Evolutionary conservation across 805 yeast genomes (phyloP), one percentile per base, ranked within the genome.

Genomic region (Metschnikowia borealis): DNA sequence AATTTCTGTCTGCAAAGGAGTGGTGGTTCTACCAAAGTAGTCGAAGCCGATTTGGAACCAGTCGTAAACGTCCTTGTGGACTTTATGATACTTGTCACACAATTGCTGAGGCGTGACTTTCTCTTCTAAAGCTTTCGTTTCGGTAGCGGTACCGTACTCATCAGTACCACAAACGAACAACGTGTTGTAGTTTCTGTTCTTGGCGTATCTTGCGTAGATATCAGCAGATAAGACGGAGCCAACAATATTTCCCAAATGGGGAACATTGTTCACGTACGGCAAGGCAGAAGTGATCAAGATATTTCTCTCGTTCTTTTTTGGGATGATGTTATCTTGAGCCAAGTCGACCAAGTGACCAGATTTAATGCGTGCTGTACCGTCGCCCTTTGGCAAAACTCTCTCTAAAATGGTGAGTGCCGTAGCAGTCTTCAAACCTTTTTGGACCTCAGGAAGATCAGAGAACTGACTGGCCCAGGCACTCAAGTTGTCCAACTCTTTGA

Each of bases 81-180:
- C 78, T 52, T 79, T 77, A 69, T 89, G 86, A 70, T 89, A 94
- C 69, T 92, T 94, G 69, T 86, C 89, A 78, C 98, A 94, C 60
- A 94, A 77, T 66, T 89, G 85, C 61, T 81, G 75, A 45, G 99
- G 99, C 3, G 96, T 80, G 53, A 88, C 86, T 38, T 86, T 84
- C 64, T 94, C 99, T 67, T 92, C 98, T 46, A 94, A 73, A 10
- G 99, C 99, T 72, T 92, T 94, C 29, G 99, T 94, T 70, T 94
- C 99, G 14, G 99, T 94, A 43, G 99, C 99, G 51, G 99, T 94
- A 67, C 99, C 99, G 67, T 94, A 94, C 73, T 94, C 99, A 67
- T 94, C 99, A 36, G 99, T 94, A 73, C 99, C 99, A 71, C 99
- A 90, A 50, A 94, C 72, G 63, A 75, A 94, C 56, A 94, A 73